Evolutionary conservation across 2,329 filamentous ascomycete genomes (phyloP).

Genomic region (Penicillium sp.): DNA sequence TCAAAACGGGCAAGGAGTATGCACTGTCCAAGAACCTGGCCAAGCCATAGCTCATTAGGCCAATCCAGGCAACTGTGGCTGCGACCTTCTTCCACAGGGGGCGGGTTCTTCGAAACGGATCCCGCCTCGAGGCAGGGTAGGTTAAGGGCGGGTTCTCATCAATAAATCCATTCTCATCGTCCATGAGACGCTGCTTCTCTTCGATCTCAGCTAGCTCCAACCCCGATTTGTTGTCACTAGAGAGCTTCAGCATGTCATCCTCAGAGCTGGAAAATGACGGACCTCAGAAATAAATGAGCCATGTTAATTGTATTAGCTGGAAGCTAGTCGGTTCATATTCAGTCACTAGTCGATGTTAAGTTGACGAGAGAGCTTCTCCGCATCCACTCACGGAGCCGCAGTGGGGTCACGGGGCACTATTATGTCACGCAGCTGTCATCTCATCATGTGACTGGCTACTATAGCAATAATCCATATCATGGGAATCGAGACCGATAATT

Average conservation of each 20-base stretch:
- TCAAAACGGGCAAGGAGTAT: not conserved
- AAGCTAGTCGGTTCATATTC: too few species aligned
- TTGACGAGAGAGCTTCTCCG: not conserved
- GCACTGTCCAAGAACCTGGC: constrained; percentile 6
- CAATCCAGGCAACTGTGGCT: constrained; percentile 6
- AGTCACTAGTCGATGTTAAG: not conserved
- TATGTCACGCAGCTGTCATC: not conserved
- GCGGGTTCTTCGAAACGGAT: constrained; percentile 5
- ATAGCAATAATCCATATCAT: not conserved
- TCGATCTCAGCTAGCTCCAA: constrained; percentile 4
- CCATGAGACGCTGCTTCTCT: constrained; percentile 5
- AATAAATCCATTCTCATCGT: not conserved
- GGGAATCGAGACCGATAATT: too few species aligned
- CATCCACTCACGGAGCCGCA: not conserved
- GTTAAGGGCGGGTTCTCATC: constrained; percentile 4
- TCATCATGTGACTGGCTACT: not conserved
- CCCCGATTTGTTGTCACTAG: constrained; percentile 7
- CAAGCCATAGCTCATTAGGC: constrained; percentile 8
- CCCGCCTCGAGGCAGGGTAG: not conserved
- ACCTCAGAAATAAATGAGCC: constrained; percentile 4
- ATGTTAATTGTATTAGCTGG: not conserved
- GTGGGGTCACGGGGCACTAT: not conserved
- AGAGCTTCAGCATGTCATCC: constrained; percentile 5
- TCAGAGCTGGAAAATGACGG: not conserved
- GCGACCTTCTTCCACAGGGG: constrained; percentile 7